Evolutionary conservation across 2,329 filamentous ascomycete genomes (phyloP).

Genomic region (Huntiella savannae): DNA sequence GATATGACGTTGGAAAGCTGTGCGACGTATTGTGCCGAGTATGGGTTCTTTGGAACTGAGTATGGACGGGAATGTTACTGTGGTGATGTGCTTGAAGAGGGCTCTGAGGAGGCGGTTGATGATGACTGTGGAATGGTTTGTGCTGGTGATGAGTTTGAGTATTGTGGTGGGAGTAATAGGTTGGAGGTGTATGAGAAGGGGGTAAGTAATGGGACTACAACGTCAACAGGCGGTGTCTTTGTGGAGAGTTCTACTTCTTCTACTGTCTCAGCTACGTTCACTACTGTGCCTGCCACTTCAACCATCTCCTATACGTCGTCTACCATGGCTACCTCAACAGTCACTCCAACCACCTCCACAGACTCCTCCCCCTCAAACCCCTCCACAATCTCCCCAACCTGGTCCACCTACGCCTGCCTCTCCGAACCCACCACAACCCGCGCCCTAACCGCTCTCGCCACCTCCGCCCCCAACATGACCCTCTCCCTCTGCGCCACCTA

Average conservation of each 20-base stretch:
- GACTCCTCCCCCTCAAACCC: constrained; percentile 13
- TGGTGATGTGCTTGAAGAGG: constrained; percentile 21
- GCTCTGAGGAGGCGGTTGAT: constrained; percentile 2
- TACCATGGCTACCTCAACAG: constrained; percentile 5
- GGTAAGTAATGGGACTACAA: not conserved
- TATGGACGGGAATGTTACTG: constrained; percentile 14
- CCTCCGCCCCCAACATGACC: constrained; percentile 17
- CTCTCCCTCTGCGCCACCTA: constrained; percentile 18
- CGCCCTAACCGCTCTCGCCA: constrained; percentile 18
- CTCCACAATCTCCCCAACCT: constrained; percentile 18
- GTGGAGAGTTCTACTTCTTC: too few species aligned
- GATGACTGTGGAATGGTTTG: constrained; percentile 12
- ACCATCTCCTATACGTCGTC: not conserved
- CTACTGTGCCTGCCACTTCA: not conserved
- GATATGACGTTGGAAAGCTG: constrained; percentile 23
- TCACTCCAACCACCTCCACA: constrained; percentile 16
- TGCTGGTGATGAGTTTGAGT: constrained; percentile 10
- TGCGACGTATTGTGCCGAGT: constrained; percentile 22
- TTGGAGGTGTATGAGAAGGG: constrained; percentile 19
- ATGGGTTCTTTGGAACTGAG: constrained; percentile 20
- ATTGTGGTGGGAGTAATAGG: constrained; percentile 9
- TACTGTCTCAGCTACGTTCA: not conserved
- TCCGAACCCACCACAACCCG: constrained; percentile 20
- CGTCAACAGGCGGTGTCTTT: not conserved
- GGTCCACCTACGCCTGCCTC: constrained; percentile 23